Percentiles rank a stretch among this genome's conserved stretches.
These are phyloP conservation scores for Lactarius hengduanensis DNA, from an alignment of 768 basidiomycete genomes.

Conservation along the genomic window DNA sequence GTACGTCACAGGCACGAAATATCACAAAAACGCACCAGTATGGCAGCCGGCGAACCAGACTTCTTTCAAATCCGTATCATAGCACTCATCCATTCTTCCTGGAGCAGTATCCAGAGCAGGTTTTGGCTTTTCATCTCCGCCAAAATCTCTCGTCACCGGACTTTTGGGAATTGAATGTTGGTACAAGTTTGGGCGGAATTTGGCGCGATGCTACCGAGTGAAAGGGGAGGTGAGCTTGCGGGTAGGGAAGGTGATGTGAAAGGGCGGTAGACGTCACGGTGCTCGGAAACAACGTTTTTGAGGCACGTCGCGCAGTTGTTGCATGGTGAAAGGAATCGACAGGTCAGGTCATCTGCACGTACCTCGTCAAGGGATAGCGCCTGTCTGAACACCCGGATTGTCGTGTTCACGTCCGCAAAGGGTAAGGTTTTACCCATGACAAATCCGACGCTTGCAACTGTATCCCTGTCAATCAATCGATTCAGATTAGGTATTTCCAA, in stretches of 20 bases:
- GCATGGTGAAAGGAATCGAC: background rate
- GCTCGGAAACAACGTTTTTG: too few relatives aligned
- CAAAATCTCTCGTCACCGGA: constrained; percentile 5
- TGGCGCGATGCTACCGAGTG: constrained; percentile 53
- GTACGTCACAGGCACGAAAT: background rate
- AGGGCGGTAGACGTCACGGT: background rate
- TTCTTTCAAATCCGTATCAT: constrained; percentile 19
- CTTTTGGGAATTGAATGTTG: constrained; percentile 43
- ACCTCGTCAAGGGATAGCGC: constrained; percentile 67
- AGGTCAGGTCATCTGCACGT: background rate
- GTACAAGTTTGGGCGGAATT: constrained; percentile 62
- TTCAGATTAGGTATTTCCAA: background rate
- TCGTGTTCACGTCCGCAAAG: constrained; percentile 60
- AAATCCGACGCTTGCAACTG: constrained; percentile 72
- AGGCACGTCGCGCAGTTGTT: background rate
- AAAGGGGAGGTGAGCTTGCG: background rate
- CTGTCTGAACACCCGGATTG: constrained; percentile 72
- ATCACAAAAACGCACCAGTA: constrained; percentile 14
- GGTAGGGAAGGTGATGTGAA: background rate
- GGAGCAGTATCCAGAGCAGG: background rate
- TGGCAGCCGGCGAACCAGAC: constrained; percentile 29
- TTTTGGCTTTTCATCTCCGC: background rate
- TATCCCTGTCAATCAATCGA: constrained; percentile 52
- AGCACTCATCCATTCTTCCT: background rate
- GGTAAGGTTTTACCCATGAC: constrained; percentile 58